Conservation (phyloP, 208 protist genomes). For the Leishmania tropica region DNA sequence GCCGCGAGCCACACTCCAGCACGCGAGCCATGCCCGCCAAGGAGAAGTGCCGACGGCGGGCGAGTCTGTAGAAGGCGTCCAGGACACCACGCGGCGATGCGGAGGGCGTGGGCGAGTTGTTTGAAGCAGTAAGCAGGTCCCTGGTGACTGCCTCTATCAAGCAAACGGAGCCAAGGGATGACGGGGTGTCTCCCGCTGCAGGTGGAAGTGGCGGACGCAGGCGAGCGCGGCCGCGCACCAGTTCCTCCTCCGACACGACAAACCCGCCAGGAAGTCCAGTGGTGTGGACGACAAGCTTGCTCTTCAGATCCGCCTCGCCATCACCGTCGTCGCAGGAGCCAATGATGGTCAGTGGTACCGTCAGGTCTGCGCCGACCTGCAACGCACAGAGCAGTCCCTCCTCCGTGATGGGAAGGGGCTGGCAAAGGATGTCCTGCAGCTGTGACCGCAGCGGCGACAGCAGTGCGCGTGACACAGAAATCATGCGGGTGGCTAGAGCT, state of each 20-base stretch:
- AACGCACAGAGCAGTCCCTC: slow-evolving; percentile 27
- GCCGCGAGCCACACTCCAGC: slow-evolving; percentile 40
- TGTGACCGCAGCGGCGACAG: slow-evolving; percentile 15
- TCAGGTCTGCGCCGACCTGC: slow-evolving; percentile 20
- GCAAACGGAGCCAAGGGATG: slow-evolving; percentile 48
- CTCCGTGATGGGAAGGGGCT: slow-evolving; percentile 1
- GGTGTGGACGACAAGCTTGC: slow-evolving; percentile 62
- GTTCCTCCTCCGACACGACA: slow-evolving; percentile 37
- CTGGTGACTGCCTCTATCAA: slow-evolving; percentile 56
- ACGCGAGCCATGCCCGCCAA: slow-evolving; percentile 50
- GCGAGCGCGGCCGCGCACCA: slow-evolving; percentile 39
- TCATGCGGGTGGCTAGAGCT: slow-evolving; percentile 12
- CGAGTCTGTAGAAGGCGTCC: slow-evolving; percentile 50
- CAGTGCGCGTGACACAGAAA: slow-evolving; percentile 8
- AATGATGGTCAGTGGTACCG: slow-evolving; percentile 38
- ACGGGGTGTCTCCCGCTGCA: slow-evolving; percentile 4
- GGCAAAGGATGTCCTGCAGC: slow-evolving; percentile 5
- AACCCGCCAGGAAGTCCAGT: slow-evolving; percentile 77
- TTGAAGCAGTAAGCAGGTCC: slow-evolving; percentile 6
- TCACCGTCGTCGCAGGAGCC: slow-evolving; percentile 20
- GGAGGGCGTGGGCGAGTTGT: neutral
- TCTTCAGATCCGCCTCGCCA: slow-evolving; percentile 2
- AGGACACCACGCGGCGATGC: slow-evolving; percentile 30
- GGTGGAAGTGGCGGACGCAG: slow-evolving; percentile 12
- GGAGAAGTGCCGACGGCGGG: slow-evolving; percentile 56